Evolutionary conservation across 2,329 filamentous ascomycete genomes (phyloP).

Genomic region (Aspergillus sp.): DNA sequence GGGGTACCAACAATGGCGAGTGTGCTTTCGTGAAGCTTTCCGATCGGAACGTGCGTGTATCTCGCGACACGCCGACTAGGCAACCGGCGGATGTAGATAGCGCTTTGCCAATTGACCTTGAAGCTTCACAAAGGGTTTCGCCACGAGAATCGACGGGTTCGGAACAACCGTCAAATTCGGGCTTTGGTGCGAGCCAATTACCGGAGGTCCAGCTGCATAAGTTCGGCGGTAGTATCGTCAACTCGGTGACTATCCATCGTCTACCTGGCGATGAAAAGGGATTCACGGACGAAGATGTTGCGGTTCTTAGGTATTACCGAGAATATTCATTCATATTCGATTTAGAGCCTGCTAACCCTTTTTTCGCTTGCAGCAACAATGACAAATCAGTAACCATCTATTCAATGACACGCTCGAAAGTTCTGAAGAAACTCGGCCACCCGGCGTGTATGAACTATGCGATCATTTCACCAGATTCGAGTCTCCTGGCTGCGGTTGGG

Average conservation of each 20-base stretch:
- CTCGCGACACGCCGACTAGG: conserved; percentile 37
- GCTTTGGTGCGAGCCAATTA: conserved; percentile 20
- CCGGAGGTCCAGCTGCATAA: conserved; percentile 56
- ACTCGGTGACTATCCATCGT: conserved; percentile 65
- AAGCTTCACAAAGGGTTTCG: conserved; percentile 26
- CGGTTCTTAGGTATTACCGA: conserved; percentile 46
- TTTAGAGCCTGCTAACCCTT: conserved; percentile 54
- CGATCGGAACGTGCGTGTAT: conserved; percentile 36
- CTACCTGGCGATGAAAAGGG: conserved; percentile 44
- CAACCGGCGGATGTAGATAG: conserved; percentile 54
- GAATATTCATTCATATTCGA: conserved; percentile 40
- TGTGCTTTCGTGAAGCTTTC: conserved; percentile 74
- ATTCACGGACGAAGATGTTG: conserved; percentile 56
- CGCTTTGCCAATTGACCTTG: conserved; percentile 54
- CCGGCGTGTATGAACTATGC: conserved; percentile 90
- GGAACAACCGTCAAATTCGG: conserved; percentile 16
- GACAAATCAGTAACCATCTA: conserved; percentile 87
- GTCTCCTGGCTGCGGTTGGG: conserved; percentile 76
- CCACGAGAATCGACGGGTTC: conserved; percentile 22
- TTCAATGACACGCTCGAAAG: conserved; percentile 66
- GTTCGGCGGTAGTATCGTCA: conserved; percentile 64
- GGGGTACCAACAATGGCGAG: conserved; percentile 78
- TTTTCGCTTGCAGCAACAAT: conserved; percentile 70
- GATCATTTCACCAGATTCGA: conserved; percentile 86
- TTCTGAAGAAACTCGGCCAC: conserved; percentile 70